phyloP scores from a whole-genome alignment of 2,329 filamentous ascomycete species.

The Sporothrix phasma region DNA sequence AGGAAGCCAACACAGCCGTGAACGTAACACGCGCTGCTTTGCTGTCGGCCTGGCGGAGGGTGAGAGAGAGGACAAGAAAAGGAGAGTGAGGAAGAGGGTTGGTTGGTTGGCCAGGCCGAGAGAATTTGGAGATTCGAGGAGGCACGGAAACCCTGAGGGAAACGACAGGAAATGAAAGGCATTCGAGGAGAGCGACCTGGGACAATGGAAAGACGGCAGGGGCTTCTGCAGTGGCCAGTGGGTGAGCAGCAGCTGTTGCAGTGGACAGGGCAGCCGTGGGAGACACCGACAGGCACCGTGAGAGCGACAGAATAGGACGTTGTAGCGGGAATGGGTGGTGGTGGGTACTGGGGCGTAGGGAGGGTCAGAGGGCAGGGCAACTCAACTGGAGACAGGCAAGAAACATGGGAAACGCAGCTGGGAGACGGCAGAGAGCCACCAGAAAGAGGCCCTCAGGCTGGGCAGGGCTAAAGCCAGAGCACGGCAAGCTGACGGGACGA shows the following conservation, averaged over 20 bases:
- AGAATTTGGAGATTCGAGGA: slow-evolving; percentile 8
- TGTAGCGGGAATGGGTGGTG: slow-evolving; percentile 6
- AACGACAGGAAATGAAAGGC: not conserved
- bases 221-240: not conserved
- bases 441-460: not conserved
- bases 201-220: not conserved
- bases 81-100: not conserved
- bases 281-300: not conserved
- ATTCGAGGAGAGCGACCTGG: not conserved
- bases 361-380: not conserved
- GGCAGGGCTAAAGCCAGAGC: too few relatives aligned
- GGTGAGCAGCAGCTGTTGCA: not conserved
- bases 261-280: not conserved
- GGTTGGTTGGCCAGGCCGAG: slow-evolving; percentile 5
- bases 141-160: not conserved
- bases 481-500: too few relatives aligned
- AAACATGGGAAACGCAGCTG: not conserved
- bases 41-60: not conserved
- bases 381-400: not conserved
- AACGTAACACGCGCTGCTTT: slow-evolving; percentile 1
- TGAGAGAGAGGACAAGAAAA: slow-evolving; percentile 4
- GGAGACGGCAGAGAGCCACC: not conserved
- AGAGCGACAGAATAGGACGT: not conserved
- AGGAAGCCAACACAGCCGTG: slow-evolving; percentile 13
- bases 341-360: not conserved